Percentiles rank a stretch among this genome's conserved stretches.
phyloP scores from a whole-genome alignment of 371 early-diverging fungal genomes.

The Mortierella sp. region DNA sequence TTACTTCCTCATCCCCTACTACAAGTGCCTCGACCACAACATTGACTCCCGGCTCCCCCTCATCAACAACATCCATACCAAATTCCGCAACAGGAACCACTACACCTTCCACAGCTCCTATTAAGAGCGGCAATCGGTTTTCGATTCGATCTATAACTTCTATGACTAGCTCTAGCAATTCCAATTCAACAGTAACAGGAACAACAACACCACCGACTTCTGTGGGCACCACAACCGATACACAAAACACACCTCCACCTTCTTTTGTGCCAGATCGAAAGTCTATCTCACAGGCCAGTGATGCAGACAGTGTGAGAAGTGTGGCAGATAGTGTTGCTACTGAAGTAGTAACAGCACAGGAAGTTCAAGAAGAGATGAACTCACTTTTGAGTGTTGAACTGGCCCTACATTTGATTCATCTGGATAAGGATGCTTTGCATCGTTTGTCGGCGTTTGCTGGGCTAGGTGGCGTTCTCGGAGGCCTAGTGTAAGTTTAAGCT shows the following conservation, averaged over 20 bases:
- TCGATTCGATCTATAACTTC: conserved; percentile 47
- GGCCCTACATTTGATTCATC: conserved; percentile 82
- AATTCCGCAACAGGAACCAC: conserved; percentile 22
- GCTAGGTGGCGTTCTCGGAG: conserved; percentile 53
- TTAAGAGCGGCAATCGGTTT: conserved; percentile 44
- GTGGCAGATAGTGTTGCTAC: conserved; percentile 20
- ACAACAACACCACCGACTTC: conserved; percentile 27
- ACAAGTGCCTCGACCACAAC: conserved; percentile 15
- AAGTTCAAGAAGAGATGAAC: conserved; percentile 67
- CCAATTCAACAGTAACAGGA: conserved; percentile 8
- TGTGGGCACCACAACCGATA: not conserved
- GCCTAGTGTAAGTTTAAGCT: conserved; percentile 34
- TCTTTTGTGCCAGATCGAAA: conserved; percentile 39
- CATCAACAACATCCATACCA: conserved; percentile 42
- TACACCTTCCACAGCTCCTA: conserved; percentile 46
- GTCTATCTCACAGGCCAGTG: conserved; percentile 35
- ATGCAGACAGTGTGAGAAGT: conserved; percentile 42
- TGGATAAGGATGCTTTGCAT: conserved; percentile 83
- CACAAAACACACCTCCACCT: not conserved
- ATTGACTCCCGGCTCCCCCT: conserved; percentile 24
- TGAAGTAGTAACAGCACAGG: conserved; percentile 24
- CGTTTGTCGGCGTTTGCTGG: conserved; percentile 74
- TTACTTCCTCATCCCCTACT: conserved; percentile 31
- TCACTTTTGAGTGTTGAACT: conserved; percentile 82
- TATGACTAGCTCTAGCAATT: conserved; percentile 19